Percentiles rank a stretch among this genome's conserved stretches.
Conservation (phyloP, 768 basidiomycete genomes). For the Sporobolomyces roseus region DNA sequence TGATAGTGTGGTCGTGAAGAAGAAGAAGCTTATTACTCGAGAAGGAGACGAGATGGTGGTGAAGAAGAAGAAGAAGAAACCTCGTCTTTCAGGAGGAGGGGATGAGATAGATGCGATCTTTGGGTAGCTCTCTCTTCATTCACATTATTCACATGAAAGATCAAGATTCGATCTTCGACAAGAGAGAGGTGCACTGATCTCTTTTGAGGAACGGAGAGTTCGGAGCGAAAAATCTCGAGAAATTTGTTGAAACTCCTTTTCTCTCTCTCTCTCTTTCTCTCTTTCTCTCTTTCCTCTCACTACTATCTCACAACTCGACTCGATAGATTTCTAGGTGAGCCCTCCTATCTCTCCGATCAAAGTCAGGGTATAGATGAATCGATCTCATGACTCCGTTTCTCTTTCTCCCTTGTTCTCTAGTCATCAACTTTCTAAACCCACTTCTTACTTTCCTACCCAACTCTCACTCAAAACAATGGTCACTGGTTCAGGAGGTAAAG, state of each 20-base stretch:
- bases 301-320: no score
- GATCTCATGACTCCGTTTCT: no score
- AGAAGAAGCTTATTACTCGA: not conserved
- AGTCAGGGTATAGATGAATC: no score
- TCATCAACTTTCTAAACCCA: no score
- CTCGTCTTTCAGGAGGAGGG: not conserved
- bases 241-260: not conserved
- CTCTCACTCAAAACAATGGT: not conserved
- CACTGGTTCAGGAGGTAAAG: constrained; percentile 3
- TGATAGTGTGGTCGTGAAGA: no score
- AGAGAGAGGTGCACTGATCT: not conserved
- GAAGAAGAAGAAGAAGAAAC: constrained; percentile 20
- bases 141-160: no score
- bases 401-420: no score
- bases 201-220: no score
- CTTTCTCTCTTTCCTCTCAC: not conserved
- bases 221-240: not conserved
- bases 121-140: not conserved
- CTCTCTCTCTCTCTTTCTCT: not conserved
- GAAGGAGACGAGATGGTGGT: not conserved
- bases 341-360: no score
- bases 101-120: constrained; percentile 40
- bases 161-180: not conserved
- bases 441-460: no score
- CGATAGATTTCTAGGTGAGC: no score